Evolutionary conservation across 352 stramenopile genomes (phyloP).

Genomic region (Phytopythium litorale): DNA sequence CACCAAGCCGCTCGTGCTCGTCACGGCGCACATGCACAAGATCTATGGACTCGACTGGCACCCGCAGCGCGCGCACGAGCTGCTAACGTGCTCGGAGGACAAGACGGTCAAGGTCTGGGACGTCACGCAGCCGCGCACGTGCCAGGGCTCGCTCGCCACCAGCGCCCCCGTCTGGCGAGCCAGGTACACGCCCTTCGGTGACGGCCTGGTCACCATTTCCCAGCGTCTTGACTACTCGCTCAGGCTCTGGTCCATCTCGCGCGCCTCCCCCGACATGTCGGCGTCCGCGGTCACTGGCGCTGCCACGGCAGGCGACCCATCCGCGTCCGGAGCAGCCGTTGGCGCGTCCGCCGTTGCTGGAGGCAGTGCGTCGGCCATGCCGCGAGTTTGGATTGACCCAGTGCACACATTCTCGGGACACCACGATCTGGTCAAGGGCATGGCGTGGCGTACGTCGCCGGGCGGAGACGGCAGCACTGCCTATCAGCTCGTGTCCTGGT

Average conservation of each 20-base stretch:
- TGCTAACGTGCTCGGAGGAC: conserved; percentile 85
- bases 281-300: not conserved
- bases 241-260: conserved; percentile 60
- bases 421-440: conserved; percentile 54
- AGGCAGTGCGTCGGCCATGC: not conserved
- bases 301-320: conserved; percentile 7
- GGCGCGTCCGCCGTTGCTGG: not conserved
- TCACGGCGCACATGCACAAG: conserved; percentile 83
- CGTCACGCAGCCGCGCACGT: conserved; percentile 52
- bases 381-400: conserved; percentile 25
- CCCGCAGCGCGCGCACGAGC: conserved; percentile 63
- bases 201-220: conserved; percentile 74
- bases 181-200: conserved; percentile 79
- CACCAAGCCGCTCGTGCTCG: conserved; percentile 49
- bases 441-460: conserved; percentile 52
- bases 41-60: conserved; percentile 85
- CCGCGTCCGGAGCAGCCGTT: conserved; percentile 11
- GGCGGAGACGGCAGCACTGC: conserved; percentile 14
- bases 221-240: conserved; percentile 60
- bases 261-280: conserved; percentile 8
- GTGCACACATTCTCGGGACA: conserved; percentile 66
- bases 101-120: conserved; percentile 86
- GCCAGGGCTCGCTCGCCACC: conserved; percentile 59
- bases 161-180: conserved; percentile 62
- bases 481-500: conserved; percentile 78